Base-by-base conservation (phyloP, 1,284 basidiomycete genomes). In the Irpex sp. region DNA sequence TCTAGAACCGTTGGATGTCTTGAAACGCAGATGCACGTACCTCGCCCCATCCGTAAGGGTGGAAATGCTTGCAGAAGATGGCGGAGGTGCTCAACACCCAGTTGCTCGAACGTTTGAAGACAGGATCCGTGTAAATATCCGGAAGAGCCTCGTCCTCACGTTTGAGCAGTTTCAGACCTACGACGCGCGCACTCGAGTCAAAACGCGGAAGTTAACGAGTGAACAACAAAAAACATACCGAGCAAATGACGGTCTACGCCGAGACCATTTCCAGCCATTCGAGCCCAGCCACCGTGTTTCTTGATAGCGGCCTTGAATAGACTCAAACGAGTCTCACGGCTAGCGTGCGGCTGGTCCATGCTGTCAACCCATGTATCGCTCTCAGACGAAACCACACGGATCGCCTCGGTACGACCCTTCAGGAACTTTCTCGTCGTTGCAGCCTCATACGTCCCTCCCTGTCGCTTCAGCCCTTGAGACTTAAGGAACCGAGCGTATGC, bases 361-460 rank as follows among this genome's bases (percentile, higher is more conserved):
- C 87, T 87, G 62, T 76, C 74, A 48, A 87, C 87, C 81, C 92
- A 97, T 19, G 81, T 83, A 69, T 91, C 87, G 49, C 85, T 84
- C 75, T 94, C 90, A 47, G 77, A 78, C 21, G 84, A 87, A 31
- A 92, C 86, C 62, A 93, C 91, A 3, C 95, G 83, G 65, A 97
- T 93, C 36, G 91, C 88, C 78, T 97, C 95, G 52, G 94, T 97
- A 13, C 94, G 82, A 9, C 94, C 94, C 73, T 94, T 93, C 75
- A 85, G 84, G 77, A 93, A 97, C 72, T 83, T 85, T 34, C 94
- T 82, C 21, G 92, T 94, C 67, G 91, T 89, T 17, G 94, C 94
- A 60, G 94, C 91, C 76, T 97, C 95, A 74, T 97, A 97, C 19
- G 94, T 94, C 3, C 84, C 90, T 5, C 88, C 83, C 17, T 74